Conservation (phyloP, 257 asterid genomes). For the Knoxia roxburghii region DNA sequence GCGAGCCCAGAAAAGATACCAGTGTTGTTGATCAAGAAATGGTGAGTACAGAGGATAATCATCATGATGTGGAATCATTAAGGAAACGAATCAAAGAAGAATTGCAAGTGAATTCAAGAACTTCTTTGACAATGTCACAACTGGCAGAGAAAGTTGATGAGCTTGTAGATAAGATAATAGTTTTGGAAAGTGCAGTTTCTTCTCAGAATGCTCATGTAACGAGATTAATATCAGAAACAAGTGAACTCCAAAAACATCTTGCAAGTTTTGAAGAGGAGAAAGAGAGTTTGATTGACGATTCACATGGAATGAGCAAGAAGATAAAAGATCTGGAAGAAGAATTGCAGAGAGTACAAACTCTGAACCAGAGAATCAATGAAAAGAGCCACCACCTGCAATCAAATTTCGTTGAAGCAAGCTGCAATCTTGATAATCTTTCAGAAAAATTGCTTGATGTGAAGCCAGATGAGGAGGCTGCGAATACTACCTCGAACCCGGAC, state of each 20-base stretch:
- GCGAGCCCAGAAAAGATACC: constrained; percentile 3
- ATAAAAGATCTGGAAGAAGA: constrained; percentile 36
- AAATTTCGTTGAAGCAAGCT: constrained; percentile 25
- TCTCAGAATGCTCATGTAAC: constrained; percentile 36
- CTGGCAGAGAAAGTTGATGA: constrained; percentile 43
- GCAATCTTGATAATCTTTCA: constrained; percentile 28
- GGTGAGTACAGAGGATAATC: constrained; percentile 13
- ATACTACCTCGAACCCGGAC: not conserved
- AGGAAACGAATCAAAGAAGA: constrained; percentile 23
- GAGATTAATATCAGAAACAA: constrained; percentile 34
- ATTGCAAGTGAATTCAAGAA: constrained; percentile 14
- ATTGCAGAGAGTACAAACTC: constrained; percentile 26
- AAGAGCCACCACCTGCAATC: constrained; percentile 22
- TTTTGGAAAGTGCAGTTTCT: constrained; percentile 26
- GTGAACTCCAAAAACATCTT: constrained; percentile 28
- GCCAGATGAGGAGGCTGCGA: constrained; percentile 27
- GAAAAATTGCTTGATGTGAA: constrained; percentile 25
- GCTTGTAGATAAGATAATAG: constrained; percentile 37
- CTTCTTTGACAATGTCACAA: constrained; percentile 26
- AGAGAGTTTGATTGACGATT: constrained; percentile 22
- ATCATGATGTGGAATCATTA: constrained; percentile 16
- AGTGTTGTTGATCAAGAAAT: constrained; percentile 18
- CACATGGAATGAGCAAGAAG: constrained; percentile 28
- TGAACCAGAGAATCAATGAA: constrained; percentile 17
- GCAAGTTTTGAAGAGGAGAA: constrained; percentile 26